These are phyloP conservation scores for Epichloe uncinata DNA, from an alignment of 2,329 filamentous ascomycete species.

Conservation along the genomic window DNA sequence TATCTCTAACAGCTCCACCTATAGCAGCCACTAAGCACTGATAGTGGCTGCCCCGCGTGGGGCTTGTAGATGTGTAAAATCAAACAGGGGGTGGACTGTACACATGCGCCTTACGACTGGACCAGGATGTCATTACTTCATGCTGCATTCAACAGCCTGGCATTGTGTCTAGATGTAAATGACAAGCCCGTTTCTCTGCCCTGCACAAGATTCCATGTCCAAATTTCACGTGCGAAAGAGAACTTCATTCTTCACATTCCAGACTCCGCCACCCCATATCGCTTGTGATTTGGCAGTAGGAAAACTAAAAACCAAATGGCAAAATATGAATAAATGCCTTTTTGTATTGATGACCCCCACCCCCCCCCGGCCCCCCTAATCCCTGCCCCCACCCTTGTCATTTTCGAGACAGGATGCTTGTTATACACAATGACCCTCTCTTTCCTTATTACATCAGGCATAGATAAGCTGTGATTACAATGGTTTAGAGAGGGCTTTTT, in stretches of 20 bases:
- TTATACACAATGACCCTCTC: conserved; percentile 5
- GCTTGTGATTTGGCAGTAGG: not conserved
- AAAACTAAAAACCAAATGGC: not conserved
- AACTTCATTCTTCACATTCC: not conserved
- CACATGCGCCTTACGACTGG: not conserved
- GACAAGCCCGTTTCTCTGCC: not conserved
- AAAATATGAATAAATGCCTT: not conserved
- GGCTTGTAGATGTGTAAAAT: too few species aligned
- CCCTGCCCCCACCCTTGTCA: not conserved
- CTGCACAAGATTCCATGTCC: conserved; percentile 1
- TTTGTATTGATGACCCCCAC: conserved; percentile 2
- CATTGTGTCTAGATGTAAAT: not conserved
- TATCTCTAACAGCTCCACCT: too few species aligned
- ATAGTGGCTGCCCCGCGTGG: too few species aligned
- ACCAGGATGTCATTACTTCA: not conserved
- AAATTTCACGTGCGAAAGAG: not conserved
- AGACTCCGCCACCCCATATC: not conserved
- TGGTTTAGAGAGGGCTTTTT: not conserved
- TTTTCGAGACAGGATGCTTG: conserved; percentile 1
- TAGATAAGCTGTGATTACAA: not conserved
- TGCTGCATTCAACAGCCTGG: not conserved
- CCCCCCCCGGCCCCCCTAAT: not conserved
- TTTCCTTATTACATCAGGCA: not conserved
- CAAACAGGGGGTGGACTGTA: too few species aligned
- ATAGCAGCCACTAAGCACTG: too few species aligned